phyloP scores from a whole-genome alignment of 129 eudicot genomes.

The Helichrysum umbraculigerum region DNA sequence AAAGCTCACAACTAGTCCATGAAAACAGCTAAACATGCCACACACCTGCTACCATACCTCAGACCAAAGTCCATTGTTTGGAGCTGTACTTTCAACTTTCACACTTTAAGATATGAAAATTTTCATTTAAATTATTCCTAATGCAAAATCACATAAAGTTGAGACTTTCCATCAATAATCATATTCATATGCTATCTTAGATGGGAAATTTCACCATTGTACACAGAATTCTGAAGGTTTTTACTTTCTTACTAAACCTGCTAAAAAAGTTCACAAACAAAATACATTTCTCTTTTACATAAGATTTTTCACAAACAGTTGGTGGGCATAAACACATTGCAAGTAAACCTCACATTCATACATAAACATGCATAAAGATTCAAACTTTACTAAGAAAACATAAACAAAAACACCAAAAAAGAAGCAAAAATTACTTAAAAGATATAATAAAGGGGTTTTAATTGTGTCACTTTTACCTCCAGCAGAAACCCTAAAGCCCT shows the following conservation, averaged over 20 bases:
- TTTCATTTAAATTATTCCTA: not conserved
- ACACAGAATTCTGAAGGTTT: too few relatives aligned
- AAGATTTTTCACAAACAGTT: slow-evolving; percentile 18
- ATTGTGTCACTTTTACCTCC: slow-evolving; percentile 19
- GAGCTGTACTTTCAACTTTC: too few relatives aligned
- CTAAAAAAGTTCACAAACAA: too few relatives aligned
- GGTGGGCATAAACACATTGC: slow-evolving; percentile 32
- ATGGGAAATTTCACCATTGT: not conserved
- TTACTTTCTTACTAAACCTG: too few relatives aligned
- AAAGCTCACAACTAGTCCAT: too few relatives aligned
- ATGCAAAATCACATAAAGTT: too few relatives aligned
- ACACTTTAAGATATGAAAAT: too few relatives aligned
- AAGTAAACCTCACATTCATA: not conserved
- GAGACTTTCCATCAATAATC: too few relatives aligned
- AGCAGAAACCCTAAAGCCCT: slow-evolving; percentile 35
- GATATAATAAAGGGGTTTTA: not conserved
- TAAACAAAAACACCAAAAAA: not conserved
- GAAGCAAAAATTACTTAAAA: not conserved
- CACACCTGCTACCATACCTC: too few relatives aligned
- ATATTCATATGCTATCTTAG: not conserved
- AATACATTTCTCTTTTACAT: not conserved
- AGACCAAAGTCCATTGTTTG: too few relatives aligned
- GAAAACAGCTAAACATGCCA: too few relatives aligned
- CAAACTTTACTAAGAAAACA: not conserved
- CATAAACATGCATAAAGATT: not conserved